These are phyloP conservation scores for Sarcodon sp. DNA, from an alignment of 768 basidiomycete genomes.

Conservation along the genomic window DNA sequence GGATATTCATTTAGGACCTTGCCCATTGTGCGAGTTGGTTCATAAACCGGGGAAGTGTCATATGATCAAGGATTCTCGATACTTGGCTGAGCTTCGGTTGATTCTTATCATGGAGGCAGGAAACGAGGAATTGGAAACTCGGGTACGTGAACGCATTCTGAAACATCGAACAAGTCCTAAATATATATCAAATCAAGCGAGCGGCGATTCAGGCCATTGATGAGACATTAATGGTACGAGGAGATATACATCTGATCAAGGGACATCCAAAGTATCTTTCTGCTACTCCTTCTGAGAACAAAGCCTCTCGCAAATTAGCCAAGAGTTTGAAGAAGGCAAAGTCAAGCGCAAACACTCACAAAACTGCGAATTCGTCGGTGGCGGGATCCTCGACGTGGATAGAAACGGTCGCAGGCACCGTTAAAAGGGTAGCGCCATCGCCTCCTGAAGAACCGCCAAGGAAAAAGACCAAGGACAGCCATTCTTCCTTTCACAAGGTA, in stretches of 20 bases:
- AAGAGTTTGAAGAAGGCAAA: too few relatives aligned
- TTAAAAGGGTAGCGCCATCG: too few relatives aligned
- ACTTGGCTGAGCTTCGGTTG: conserved; percentile 56
- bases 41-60: conserved; percentile 41
- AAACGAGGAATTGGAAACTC: conserved; percentile 52
- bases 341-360: too few relatives aligned
- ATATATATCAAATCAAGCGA: conserved; percentile 23
- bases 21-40: conserved; percentile 33
- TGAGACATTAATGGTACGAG: conserved; percentile 40
- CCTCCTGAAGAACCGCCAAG: too few relatives aligned
- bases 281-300: conserved; percentile 14
- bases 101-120: conserved; percentile 52
- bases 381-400: too few relatives aligned
- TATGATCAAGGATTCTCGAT: conserved; percentile 54
- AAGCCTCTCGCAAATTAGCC: neutral
- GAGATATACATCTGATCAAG: conserved; percentile 39
- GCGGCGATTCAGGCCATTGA: conserved; percentile 65
- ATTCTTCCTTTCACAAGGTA: too few relatives aligned
- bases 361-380: too few relatives aligned
- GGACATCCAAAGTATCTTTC: conserved; percentile 55
- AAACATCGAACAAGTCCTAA: conserved; percentile 1
- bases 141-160: conserved; percentile 27
- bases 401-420: too few relatives aligned
- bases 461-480: too few relatives aligned
- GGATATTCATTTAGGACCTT: conserved; percentile 30